Evolutionary conservation across 108 stramenopile genomes (phyloP), one percentile per base, ranked within the genome.

Genomic region (Skeletonema costatum): DNA sequence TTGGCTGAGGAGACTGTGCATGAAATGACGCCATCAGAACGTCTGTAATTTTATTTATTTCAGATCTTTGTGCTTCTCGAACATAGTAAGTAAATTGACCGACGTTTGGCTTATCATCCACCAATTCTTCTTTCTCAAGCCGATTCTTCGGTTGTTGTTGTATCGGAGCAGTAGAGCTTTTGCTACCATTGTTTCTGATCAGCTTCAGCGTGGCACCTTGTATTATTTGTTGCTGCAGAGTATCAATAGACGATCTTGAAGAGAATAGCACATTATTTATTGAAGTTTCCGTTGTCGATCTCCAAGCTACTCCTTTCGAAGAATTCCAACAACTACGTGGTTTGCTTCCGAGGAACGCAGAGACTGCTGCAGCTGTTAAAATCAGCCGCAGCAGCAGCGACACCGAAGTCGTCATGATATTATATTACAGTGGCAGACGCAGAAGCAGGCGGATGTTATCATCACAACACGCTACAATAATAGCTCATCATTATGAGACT

Each of bases 21-120:
- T 81, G 80, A 68, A 81, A 81, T 51, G 80, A 66, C 19, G 68
- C 50, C 80, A 81, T 81, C 16, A 81, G 69, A 38, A 63, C 53
- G 51, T 74, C 63, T 32, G 80, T 66, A 53, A 81, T 81, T 70
- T 65, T 63, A 44, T 65, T 59, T 14, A 74, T 81, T 66, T 81
- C 80, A 53, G 78, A 80, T 68, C 65, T 46, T 25, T 14, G 31
- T 17, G 65, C 71, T 41, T 80, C 66, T 17, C 78, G 66, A 68
- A 80, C 32, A 58, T 78, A 78, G 50, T 78, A 78, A 2, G 71
- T 51, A 25, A 32, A 80, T 60, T 39, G 31, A 9, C 64, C 69
- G 14, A 16, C 32, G 19, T 46, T 3, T 58, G 30, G 41, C 21
- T 8, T 44, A 32, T 56, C 21, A 56, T 25, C 25, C 21, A 25